Evolutionary conservation across 164 flowering plant genomes (phyloP).

Genomic region (Liriodendron chinense): DNA sequence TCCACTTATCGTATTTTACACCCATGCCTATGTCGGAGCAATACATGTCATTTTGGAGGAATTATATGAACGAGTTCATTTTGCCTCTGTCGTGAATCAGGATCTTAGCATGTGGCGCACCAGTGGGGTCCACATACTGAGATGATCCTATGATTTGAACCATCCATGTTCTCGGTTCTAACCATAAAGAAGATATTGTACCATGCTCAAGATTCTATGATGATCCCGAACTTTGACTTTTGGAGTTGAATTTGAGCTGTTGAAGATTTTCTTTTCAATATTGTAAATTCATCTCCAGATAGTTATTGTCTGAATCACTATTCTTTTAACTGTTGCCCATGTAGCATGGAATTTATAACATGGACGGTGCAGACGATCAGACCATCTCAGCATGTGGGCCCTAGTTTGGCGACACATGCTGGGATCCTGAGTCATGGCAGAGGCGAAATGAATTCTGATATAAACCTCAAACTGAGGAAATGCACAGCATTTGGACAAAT

Average conservation of each 20-base stretch:
- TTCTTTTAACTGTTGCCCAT: not conserved
- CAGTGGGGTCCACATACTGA: not conserved
- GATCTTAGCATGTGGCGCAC: not conserved
- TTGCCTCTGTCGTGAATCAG: not conserved
- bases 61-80: not conserved
- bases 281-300: not conserved
- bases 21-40: not conserved
- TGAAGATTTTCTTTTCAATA: too few species aligned
- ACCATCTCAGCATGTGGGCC: not conserved
- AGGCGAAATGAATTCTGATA: not conserved
- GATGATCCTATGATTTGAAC: not conserved
- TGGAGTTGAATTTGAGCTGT: not conserved
- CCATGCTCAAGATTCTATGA: not conserved
- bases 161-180: not conserved
- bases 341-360: not conserved
- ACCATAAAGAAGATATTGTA: not conserved
- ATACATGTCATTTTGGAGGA: not conserved
- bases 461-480: not conserved
- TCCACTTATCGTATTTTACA: not conserved
- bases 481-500: not conserved
- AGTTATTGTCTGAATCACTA: not conserved
- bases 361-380: too few species aligned
- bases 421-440: not conserved
- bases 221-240: not conserved
- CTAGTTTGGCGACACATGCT: not conserved